phyloP scores from a whole-genome alignment of 192 early-diverging fungal genomes.

The Rhizophagus clarus region DNA sequence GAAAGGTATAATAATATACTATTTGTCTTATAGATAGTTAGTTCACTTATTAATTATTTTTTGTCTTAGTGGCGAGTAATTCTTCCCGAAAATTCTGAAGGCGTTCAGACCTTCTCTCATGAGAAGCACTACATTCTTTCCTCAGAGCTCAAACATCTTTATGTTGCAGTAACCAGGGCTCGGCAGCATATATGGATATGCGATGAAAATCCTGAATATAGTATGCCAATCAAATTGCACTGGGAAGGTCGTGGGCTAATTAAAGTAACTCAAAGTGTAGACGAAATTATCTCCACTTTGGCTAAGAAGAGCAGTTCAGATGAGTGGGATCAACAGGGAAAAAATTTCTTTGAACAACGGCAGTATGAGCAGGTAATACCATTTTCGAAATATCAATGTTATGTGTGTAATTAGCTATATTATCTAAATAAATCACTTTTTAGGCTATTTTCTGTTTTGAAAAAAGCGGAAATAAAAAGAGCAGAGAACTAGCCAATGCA shows the following conservation, averaged over 20 bases:
- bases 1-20: slow-evolving; percentile 1
- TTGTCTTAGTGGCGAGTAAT: slow-evolving; percentile 25
- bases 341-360: not conserved
- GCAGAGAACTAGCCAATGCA: not conserved
- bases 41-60: not conserved
- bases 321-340: slow-evolving; percentile 26
- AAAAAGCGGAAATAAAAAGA: slow-evolving; percentile 9
- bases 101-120: not conserved
- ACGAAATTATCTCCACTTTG: not conserved
- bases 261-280: not conserved
- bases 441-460: slow-evolving; percentile 29
- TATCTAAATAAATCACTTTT: not conserved
- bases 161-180: slow-evolving; percentile 18
- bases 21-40: not conserved
- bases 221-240: not conserved
- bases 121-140: slow-evolving; percentile 24
- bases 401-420: not conserved
- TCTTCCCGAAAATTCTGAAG: not conserved
- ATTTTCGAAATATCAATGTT: not conserved
- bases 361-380: slow-evolving; percentile 21
- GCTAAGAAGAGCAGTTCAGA: slow-evolving; percentile 17
- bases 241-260: not conserved
- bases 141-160: slow-evolving; percentile 19
- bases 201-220: not conserved
- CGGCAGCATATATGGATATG: slow-evolving; percentile 24